These are phyloP conservation scores for Daldinia concentrica DNA, from an alignment of 495 filamentous ascomycete genomes.

Conservation along the genomic window DNA sequence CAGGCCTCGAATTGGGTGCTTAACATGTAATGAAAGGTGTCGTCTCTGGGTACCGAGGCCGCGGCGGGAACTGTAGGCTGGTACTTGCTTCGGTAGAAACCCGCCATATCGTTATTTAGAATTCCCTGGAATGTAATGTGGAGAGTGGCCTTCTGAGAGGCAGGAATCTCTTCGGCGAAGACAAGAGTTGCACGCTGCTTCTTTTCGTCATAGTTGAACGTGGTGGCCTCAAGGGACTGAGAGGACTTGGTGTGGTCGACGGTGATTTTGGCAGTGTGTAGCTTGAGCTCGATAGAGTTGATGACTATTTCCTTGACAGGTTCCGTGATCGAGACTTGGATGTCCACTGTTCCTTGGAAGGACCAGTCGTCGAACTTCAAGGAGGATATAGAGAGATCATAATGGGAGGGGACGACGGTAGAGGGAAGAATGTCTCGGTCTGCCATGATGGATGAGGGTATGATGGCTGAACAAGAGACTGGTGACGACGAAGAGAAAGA, in stretches of 20 bases:
- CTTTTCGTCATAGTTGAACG: constrained; percentile 80
- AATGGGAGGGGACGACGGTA: constrained; percentile 85
- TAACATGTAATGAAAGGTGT: constrained; percentile 89
- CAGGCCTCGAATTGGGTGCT: constrained; percentile 97
- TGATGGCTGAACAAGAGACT: constrained; percentile 44
- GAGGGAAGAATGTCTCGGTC: constrained; percentile 64
- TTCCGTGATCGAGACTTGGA: constrained; percentile 66
- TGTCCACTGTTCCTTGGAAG: constrained; percentile 81
- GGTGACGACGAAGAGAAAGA: constrained; percentile 41
- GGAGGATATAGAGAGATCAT: constrained; percentile 81
- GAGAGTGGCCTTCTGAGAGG: constrained; percentile 67
- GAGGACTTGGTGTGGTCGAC: constrained; percentile 58
- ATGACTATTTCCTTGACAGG: constrained; percentile 75
- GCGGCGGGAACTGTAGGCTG: constrained; percentile 76
- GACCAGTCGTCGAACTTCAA: constrained; percentile 79
- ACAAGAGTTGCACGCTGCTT: constrained; percentile 79
- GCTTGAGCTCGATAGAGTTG: constrained; percentile 73
- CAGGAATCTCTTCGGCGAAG: constrained; percentile 73
- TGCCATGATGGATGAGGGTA: constrained; percentile 54
- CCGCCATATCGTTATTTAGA: constrained; percentile 95
- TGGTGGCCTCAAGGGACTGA: constrained; percentile 65
- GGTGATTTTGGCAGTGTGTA: constrained; percentile 61
- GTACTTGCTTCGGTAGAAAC: constrained; percentile 96
- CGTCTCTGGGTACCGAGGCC: constrained; percentile 77
- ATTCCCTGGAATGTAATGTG: constrained; percentile 81